A percentile compares a stretch with the other conserved stretches of the same genome.
phyloP scores from a whole-genome alignment of 495 filamentous ascomycete genomes.

The Annulohypoxylon moriforme region DNA sequence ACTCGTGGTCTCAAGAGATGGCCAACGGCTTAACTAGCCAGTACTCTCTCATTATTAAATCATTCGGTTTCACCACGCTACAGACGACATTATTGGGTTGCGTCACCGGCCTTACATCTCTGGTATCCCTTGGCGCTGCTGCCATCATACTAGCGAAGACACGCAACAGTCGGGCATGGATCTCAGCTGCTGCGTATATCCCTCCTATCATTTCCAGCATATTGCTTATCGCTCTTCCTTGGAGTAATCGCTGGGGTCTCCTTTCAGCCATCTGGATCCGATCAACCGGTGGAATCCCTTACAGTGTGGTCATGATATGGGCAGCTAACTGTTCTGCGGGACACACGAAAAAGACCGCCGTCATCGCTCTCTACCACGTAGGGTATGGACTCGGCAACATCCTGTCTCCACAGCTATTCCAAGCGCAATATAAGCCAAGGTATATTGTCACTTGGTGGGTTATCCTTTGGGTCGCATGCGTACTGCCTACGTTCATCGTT shows the following conservation, averaged over 20 bases:
- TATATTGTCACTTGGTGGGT: constrained; percentile 57
- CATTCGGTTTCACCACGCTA: constrained; percentile 55
- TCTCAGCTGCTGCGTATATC: constrained; percentile 50
- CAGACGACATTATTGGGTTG: constrained; percentile 54
- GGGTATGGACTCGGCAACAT: constrained; percentile 55
- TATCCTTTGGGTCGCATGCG: constrained; percentile 52
- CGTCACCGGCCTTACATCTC: constrained; percentile 50
- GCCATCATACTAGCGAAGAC: constrained; percentile 49
- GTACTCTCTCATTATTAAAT: constrained; percentile 58
- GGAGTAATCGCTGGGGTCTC: constrained; percentile 55
- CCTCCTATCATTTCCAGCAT: constrained; percentile 48
- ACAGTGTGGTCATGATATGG: constrained; percentile 56
- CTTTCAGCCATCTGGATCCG: constrained; percentile 54
- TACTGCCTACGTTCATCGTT: constrained; percentile 43
- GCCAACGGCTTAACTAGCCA: constrained; percentile 58
- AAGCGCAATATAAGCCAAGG: constrained; percentile 49
- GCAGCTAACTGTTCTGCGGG: constrained; percentile 51
- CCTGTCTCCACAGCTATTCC: constrained; percentile 50
- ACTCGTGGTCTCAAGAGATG: constrained; percentile 58
- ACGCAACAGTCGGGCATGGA: constrained; percentile 54
- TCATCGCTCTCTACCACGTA: constrained; percentile 58
- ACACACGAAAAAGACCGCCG: constrained; percentile 59
- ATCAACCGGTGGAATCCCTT: constrained; percentile 53
- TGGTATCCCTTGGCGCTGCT: constrained; percentile 49
- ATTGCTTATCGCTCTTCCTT: constrained; percentile 52